Conservation (phyloP, 192 early-diverging fungal species). For the Backusella australiensis region DNA sequence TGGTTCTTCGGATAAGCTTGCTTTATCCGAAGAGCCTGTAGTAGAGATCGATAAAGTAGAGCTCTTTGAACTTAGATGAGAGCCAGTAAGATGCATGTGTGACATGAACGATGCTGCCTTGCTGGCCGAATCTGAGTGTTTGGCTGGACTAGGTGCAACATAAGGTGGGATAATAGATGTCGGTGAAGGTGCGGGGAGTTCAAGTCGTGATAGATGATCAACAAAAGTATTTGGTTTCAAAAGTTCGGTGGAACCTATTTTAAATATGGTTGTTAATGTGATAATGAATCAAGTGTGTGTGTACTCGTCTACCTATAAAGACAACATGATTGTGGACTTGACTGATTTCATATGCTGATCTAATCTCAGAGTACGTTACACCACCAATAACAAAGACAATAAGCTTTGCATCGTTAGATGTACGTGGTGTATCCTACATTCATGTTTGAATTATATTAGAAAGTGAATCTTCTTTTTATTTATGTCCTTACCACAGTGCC, state of each 20-base stretch:
- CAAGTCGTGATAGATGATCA: constrained; percentile 22
- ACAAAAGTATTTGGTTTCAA: constrained; percentile 25
- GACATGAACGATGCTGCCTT: constrained; percentile 12
- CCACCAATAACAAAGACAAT: constrained; percentile 86
- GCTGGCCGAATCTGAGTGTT: not conserved
- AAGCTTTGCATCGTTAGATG: constrained; percentile 48
- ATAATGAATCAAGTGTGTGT: not conserved
- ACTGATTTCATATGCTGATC: constrained; percentile 63
- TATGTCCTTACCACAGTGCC: not conserved
- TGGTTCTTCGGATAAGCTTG: not conserved
- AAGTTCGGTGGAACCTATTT: constrained; percentile 26
- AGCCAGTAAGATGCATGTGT: constrained; percentile 3
- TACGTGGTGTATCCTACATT: not conserved
- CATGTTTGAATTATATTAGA: not conserved
- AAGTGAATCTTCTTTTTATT: not conserved
- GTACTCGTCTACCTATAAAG: constrained; percentile 48
- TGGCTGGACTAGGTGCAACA: constrained; percentile 13
- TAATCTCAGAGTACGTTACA: constrained; percentile 73
- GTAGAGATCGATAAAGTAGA: not conserved
- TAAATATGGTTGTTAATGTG: not conserved
- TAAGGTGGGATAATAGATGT: constrained; percentile 25
- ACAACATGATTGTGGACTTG: constrained; percentile 63
- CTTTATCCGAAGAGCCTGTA: not conserved
- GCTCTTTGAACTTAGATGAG: not conserved
- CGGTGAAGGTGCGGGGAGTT: constrained; percentile 6